These are phyloP conservation scores for Daldinia childiae DNA, from an alignment of 495 filamentous ascomycete species.

Conservation along the genomic window DNA sequence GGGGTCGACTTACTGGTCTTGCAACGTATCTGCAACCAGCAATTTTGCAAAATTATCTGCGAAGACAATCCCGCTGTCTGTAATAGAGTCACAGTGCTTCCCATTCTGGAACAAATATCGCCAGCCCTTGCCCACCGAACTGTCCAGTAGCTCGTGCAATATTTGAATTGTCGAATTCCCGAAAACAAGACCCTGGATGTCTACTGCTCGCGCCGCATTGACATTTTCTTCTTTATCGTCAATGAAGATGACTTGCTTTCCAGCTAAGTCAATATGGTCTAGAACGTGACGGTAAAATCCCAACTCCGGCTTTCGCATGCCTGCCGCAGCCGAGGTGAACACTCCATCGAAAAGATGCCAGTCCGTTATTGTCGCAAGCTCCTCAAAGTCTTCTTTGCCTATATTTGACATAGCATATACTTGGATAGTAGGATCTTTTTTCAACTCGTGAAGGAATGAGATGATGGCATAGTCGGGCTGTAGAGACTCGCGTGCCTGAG, in stretches of 20 bases:
- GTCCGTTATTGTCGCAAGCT: conserved; percentile 13
- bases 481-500: background rate
- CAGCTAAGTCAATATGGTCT: background rate
- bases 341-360: conserved; percentile 46
- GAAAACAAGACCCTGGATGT: background rate
- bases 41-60: background rate
- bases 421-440: background rate
- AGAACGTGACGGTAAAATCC: conserved; percentile 35
- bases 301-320: conserved; percentile 45
- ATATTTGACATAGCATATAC: background rate
- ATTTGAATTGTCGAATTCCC: background rate
- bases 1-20: background rate
- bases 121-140: background rate
- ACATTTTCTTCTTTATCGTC: background rate
- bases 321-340: conserved; percentile 46
- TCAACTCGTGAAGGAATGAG: background rate
- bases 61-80: background rate
- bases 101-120: background rate
- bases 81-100: background rate
- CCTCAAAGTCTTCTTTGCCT: background rate
- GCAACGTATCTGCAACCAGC: background rate
- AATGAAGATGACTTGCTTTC: background rate
- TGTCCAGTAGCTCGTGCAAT: background rate
- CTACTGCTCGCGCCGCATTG: background rate
- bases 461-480: background rate